Base-by-base conservation (phyloP, 306 rosid species). In the Vigna nakashimae region DNA sequence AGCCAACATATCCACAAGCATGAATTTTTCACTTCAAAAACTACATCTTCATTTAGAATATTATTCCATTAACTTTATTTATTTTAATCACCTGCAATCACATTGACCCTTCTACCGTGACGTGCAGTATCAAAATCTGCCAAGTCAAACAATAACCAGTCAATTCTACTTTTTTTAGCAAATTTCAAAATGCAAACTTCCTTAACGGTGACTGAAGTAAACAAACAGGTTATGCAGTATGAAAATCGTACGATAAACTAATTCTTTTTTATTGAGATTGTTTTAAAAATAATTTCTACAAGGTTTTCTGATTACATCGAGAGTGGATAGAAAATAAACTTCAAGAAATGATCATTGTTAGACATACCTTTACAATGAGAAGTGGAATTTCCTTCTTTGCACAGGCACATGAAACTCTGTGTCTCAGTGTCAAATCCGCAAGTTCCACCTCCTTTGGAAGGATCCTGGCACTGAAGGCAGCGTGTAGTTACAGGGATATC, bases 381-480 rank as follows among this genome's bases (percentile, higher is more conserved):
- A 16, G 97, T 94, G 58, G 80, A 83, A 77, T 94, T 94, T 63
- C 88, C 88, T 4, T 79, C 82, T 28, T 72, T 88, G 51, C 98
- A 94, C 0, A 90, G 76, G 67, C 98, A 94, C 86, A 85, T 34
- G 82, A 94, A 94, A 66, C 58, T 83, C 64, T 87, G 90, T 0
- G 83, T 77, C 12, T 76, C 30, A 1, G 88, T 84, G 50, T 90
- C 88, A 74, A 90, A 94, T 49, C 98, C 98, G 65, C 98, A 92
- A 14, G 89, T 86, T 12, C 98, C 98, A 8, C 86, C 91, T 12
- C 98, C 93, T 63, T 90, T 94, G 32, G 73, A 48, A 12, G 83
- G 88, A 69, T 92, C 98, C 74, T 92, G 91, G 40, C 96, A 94
- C 74, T 80, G 97, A 65, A 94, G 93, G 81, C 97, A 94, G 13